Base-by-base conservation (phyloP, 495 filamentous ascomycete genomes). In the Wilcoxina mikolae region DNA sequence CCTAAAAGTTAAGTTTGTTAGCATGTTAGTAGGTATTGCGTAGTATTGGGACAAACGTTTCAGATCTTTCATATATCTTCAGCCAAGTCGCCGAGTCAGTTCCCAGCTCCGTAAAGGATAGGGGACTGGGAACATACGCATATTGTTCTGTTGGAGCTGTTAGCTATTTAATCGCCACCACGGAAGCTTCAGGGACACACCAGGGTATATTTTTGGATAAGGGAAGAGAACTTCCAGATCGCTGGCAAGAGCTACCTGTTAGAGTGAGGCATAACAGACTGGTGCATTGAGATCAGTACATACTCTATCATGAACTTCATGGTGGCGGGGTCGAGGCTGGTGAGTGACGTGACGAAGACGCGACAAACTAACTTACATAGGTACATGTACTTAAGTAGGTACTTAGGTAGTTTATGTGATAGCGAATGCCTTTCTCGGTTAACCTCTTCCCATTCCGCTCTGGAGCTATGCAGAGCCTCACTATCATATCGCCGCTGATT, bases 271-370 rank as follows among this genome's bases (percentile, higher is more conserved):
- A 22, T 0, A 29, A 2, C 42, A 27, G 53, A n/a, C n/a, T n/a
- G n/a, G n/a, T n/a, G n/a, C n/a, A 51, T 46, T 28, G 33, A 47
- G 25, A 18, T 31, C 38, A 27, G 23, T 38, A 67, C 76, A 57
- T 76, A 86, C 82, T 94, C 91, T 61, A 96, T 96, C 61, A 87
- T 85, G 76, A 96, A 96, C 77, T 83, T 91, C 91, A 98, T 98
- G 56, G 69, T 82, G 73, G 33, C 57, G 35, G 53, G 54, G 54
- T 47, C 24, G 48, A 28, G 2, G 24, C 5, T 15, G 42, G 42
- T 28, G 45, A 22, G 7, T 5, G 41, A n/a, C 5, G 45, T 28
- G 25, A 5, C 12, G 46, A 15, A n/a, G n/a, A n/a, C n/a, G n/a
- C n/a, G n/a, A n/a, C n/a, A n/a, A n/a, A n/a, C n/a, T n/a, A n/a